phyloP scores from a whole-genome alignment of 2,329 filamentous ascomycete genomes.

The Fusarium camptoceras region DNA sequence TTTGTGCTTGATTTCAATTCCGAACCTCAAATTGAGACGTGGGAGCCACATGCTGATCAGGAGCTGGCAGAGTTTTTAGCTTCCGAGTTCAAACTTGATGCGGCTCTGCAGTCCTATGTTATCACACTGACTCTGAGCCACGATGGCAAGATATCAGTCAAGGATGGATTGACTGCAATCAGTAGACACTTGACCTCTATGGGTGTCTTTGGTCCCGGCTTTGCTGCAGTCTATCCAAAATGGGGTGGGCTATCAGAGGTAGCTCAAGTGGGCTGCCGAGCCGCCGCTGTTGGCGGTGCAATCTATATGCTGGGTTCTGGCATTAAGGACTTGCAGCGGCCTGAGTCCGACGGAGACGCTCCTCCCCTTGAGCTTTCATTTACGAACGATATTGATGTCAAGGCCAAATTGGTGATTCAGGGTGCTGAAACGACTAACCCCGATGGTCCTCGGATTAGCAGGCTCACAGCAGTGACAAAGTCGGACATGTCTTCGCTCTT shows the following conservation, averaged over 20 bases:
- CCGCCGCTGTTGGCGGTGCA: constrained; percentile 89
- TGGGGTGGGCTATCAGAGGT: constrained; percentile 93
- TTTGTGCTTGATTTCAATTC: constrained; percentile 80
- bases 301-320: constrained; percentile 87
- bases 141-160: constrained; percentile 70
- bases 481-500: constrained; percentile 76
- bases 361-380: constrained; percentile 61
- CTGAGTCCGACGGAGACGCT: constrained; percentile 41
- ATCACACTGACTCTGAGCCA: constrained; percentile 79
- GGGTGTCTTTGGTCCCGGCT: constrained; percentile 87
- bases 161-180: constrained; percentile 77
- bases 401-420: constrained; percentile 65
- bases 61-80: constrained; percentile 70
- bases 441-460: constrained; percentile 59
- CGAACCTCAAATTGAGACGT: constrained; percentile 65
- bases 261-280: constrained; percentile 89
- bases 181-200: constrained; percentile 86
- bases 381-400: constrained; percentile 68
- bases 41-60: constrained; percentile 67
- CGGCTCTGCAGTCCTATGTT: constrained; percentile 71
- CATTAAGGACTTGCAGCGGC: constrained; percentile 56
- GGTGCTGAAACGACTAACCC: constrained; percentile 50
- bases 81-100: constrained; percentile 74
- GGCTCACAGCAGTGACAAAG: constrained; percentile 76
- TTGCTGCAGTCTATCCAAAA: constrained; percentile 90